These are phyloP conservation scores for Kluyveromyces wickerhamii DNA, from an alignment of 805 yeast species.

Conservation along the genomic window DNA sequence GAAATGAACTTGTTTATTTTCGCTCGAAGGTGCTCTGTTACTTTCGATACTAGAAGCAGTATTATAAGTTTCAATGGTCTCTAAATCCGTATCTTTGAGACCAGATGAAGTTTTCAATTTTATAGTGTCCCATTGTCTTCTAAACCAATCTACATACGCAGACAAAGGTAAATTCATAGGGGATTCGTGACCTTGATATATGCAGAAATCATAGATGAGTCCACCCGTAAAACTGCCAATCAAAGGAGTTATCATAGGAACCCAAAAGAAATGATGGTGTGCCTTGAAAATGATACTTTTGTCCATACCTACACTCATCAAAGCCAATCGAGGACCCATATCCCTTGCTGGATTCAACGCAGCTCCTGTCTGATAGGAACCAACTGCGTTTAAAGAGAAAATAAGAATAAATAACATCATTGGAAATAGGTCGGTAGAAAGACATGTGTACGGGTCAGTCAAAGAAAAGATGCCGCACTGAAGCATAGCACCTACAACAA, in stretches of 20 bases:
- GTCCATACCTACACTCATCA: slow-evolving; percentile 41
- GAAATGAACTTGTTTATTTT: slow-evolving; percentile 22
- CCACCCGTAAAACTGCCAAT: slow-evolving; percentile 42
- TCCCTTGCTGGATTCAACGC: slow-evolving; percentile 51
- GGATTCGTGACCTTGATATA: slow-evolving; percentile 45
- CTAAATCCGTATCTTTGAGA: slow-evolving; percentile 18
- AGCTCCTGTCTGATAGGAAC: slow-evolving; percentile 47
- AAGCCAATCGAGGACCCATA: slow-evolving; percentile 45
- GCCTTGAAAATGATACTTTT: slow-evolving; percentile 32
- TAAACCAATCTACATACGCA: slow-evolving; percentile 17
- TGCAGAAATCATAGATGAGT: slow-evolving; percentile 42
- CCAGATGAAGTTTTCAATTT: slow-evolving; percentile 11
- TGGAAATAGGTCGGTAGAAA: slow-evolving; percentile 41
- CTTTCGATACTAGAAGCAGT: neutral
- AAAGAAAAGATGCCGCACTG: slow-evolving; percentile 42
- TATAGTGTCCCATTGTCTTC: slow-evolving; percentile 17
- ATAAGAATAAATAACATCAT: slow-evolving; percentile 39
- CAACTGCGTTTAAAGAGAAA: slow-evolving; percentile 38
- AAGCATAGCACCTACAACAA: slow-evolving; percentile 37
- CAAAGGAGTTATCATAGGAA: slow-evolving; percentile 43
- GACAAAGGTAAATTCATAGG: slow-evolving; percentile 39
- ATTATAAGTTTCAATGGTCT: slow-evolving; percentile 1
- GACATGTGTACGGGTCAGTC: slow-evolving; percentile 43
- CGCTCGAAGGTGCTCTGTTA: neutral
- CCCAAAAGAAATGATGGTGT: slow-evolving; percentile 43